Conservation (phyloP, 2,329 filamentous ascomycete genomes). For the Colletotrichum limetticola region DNA sequence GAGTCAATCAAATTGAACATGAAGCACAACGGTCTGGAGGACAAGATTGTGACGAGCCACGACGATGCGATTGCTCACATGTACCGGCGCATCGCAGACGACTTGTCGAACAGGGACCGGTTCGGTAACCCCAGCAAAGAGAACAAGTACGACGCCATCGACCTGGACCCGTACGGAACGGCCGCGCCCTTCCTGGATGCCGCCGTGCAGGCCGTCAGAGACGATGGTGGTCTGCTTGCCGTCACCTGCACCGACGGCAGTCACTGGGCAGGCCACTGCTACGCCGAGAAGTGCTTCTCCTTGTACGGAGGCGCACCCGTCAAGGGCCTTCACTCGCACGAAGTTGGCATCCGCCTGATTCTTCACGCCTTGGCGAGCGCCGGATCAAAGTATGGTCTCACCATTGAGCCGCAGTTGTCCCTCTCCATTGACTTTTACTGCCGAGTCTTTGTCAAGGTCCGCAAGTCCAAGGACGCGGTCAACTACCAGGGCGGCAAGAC, state of each 20-base stretch:
- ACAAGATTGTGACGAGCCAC: constrained; percentile 77
- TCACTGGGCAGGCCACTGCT: constrained; percentile 93
- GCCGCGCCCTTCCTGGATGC: constrained; percentile 93
- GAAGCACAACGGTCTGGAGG: constrained; percentile 79
- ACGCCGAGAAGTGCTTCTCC: constrained; percentile 92
- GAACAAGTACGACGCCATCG: constrained; percentile 88
- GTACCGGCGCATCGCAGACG: constrained; percentile 76
- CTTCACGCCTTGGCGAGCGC: constrained; percentile 83
- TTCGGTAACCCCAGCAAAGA: constrained; percentile 50
- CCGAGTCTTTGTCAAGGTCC: constrained; percentile 86
- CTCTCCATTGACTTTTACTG: constrained; percentile 97
- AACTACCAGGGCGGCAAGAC: constrained; percentile 92
- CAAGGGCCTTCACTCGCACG: constrained; percentile 88
- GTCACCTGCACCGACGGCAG: constrained; percentile 97
- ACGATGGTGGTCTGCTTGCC: constrained; percentile 90
- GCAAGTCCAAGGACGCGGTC: constrained; percentile 83
- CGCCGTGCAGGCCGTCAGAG: constrained; percentile 83
- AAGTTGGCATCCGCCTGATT: constrained; percentile 88
- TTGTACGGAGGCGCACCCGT: constrained; percentile 92
- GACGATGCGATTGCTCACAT: constrained; percentile 92
- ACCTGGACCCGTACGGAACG: constrained; percentile 95
- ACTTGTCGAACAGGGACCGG: constrained; percentile 55
- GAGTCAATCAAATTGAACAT: constrained; percentile 87
- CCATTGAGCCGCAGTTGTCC: constrained; percentile 90
- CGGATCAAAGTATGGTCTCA: constrained; percentile 85